Evolutionary conservation across 2,329 filamentous ascomycete species (phyloP).

Genomic region (Aspergillus sp.): DNA sequence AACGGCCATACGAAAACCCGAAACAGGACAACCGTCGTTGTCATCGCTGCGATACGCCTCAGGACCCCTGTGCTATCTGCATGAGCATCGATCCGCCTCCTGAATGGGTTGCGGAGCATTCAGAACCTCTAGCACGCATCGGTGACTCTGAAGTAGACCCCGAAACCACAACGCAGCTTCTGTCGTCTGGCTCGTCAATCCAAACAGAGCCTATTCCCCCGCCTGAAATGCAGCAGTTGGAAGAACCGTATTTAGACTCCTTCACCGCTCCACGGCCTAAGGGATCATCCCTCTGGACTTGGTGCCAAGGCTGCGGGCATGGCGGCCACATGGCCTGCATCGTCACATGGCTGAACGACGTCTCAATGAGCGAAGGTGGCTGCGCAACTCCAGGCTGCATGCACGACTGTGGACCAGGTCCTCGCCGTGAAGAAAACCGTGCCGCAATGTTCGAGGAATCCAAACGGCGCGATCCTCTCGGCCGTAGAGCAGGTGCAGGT

Average conservation of each 20-base stretch:
- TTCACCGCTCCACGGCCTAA: conserved; percentile 21
- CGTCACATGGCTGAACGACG: conserved; percentile 48
- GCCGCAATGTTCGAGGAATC: conserved; percentile 24
- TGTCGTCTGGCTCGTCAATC: conserved; percentile 40
- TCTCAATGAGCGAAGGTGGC: conserved; percentile 44
- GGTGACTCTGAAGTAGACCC: conserved; percentile 10
- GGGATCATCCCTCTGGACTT: conserved; percentile 44
- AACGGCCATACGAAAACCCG: conserved; percentile 49
- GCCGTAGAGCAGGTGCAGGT: conserved; percentile 26
- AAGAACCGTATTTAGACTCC: conserved; percentile 12
- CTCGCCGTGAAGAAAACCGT: conserved; percentile 36
- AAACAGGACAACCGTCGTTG: conserved; percentile 44
- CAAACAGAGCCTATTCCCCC: conserved; percentile 24
- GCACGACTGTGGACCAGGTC: conserved; percentile 52
- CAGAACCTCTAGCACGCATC: conserved; percentile 6
- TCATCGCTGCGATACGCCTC: conserved; percentile 41
- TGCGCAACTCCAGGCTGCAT: conserved; percentile 55
- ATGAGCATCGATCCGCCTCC: conserved; percentile 35
- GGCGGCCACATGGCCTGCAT: conserved; percentile 54
- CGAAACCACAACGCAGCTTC: conserved; percentile 31
- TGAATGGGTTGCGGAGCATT: conserved; percentile 31
- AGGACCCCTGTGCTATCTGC: conserved; percentile 37
- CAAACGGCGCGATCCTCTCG: conserved; percentile 25
- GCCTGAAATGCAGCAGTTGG: conserved; percentile 20
- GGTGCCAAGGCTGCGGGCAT: conserved; percentile 57